A percentile compares a stretch with the other conserved stretches of the same genome.
These are phyloP conservation scores for Meyerozyma guilliermondii DNA, from an alignment of 1,139 yeast genomes.

Conservation along the genomic window DNA sequence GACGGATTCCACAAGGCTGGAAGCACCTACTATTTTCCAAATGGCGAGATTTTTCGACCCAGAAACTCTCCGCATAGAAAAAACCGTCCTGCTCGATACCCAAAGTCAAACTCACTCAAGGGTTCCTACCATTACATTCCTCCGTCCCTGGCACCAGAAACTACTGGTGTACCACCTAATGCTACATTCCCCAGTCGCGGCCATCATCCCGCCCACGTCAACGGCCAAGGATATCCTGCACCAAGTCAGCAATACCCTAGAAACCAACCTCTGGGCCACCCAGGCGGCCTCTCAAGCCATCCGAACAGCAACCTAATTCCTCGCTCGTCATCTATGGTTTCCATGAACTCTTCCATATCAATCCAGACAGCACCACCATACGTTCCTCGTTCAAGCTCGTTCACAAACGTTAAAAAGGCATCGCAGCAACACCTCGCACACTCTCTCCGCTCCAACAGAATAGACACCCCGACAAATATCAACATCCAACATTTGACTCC, in stretches of 20 bases:
- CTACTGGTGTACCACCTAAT: too few species aligned
- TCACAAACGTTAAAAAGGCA: constrained; percentile 18
- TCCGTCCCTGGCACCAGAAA: constrained; percentile 5
- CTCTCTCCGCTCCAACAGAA: constrained; percentile 21
- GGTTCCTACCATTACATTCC: neutral
- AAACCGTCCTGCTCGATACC: constrained; percentile 24
- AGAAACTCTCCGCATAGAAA: constrained; percentile 34
- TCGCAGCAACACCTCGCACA: constrained; percentile 19
- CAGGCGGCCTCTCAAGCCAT: too few species aligned
- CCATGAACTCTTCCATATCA: neutral
- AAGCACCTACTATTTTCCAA: constrained; percentile 41
- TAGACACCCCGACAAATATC: constrained; percentile 31
- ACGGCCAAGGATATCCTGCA: neutral
- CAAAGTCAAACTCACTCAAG: neutral
- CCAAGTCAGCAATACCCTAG: neutral
- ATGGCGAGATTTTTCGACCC: constrained; percentile 53
- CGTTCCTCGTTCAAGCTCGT: constrained; percentile 2
- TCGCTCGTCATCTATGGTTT: neutral
- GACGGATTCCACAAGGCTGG: constrained; percentile 22
- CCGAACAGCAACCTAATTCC: neutral
- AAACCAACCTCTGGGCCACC: too few species aligned
- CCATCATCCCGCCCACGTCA: neutral
- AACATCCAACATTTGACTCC: constrained; percentile 4
- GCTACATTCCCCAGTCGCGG: too few species aligned
- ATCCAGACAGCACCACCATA: neutral